Conservation (phyloP, 441 rosid genomes). For the Bruguiera hainesii region DNA sequence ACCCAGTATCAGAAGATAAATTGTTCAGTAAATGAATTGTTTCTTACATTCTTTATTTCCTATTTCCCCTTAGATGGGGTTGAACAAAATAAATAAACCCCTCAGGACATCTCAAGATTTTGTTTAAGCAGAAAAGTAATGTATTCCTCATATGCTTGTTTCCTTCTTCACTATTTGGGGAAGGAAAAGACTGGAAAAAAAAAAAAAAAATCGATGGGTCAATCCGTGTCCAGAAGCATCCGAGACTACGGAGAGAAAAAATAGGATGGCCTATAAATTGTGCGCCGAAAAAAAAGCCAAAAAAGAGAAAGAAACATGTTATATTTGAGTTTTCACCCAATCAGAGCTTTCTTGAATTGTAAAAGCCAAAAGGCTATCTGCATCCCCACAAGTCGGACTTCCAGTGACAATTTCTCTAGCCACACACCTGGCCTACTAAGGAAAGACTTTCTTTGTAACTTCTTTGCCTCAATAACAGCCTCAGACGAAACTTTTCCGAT, state of each 20-base stretch:
- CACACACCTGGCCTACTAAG: slow-evolving; percentile 41
- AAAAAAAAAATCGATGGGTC: slow-evolving; percentile 15
- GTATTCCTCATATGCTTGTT: slow-evolving; percentile 1
- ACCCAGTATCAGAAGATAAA: neutral
- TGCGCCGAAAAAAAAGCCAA: neutral
- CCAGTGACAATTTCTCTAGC: slow-evolving; percentile 61
- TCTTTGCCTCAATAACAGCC: slow-evolving; percentile 83
- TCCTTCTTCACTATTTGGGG: neutral
- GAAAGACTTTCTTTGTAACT: slow-evolving; percentile 49
- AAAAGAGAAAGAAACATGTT: neutral
- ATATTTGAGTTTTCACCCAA: slow-evolving; percentile 24
- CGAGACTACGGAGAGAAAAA: slow-evolving; percentile 23
- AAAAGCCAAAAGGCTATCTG: slow-evolving; percentile 67
- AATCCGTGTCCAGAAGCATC: slow-evolving; percentile 12
- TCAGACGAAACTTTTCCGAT: slow-evolving; percentile 78
- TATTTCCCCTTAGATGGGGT: slow-evolving; percentile 5
- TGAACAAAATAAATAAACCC: slow-evolving; percentile 5
- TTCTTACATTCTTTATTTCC: neutral
- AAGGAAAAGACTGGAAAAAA: neutral
- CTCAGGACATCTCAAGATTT: neutral
- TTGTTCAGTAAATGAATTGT: neutral
- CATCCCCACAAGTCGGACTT: slow-evolving; percentile 64
- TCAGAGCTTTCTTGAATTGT: slow-evolving; percentile 52
- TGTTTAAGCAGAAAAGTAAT: neutral
- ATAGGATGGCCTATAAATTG: neutral